Conservation (phyloP, 495 filamentous ascomycete species). For the Annulohypoxylon nitens region DNA sequence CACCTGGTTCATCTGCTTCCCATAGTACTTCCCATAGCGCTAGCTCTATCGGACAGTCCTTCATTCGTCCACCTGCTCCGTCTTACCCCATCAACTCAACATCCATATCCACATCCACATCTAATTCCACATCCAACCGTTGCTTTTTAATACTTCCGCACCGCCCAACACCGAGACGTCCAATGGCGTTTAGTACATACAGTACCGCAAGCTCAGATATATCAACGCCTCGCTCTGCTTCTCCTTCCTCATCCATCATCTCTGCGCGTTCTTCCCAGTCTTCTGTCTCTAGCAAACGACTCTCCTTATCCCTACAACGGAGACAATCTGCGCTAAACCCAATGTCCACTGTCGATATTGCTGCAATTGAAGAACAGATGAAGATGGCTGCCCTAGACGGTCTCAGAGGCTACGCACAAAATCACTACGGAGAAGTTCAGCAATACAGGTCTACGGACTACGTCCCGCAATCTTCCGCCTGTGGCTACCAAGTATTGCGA, state of each 20-base stretch:
- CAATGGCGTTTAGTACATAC: slow-evolving; percentile 65
- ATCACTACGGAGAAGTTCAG: slow-evolving; percentile 64
- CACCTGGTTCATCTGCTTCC: slow-evolving; percentile 25
- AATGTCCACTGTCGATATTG: slow-evolving; percentile 65
- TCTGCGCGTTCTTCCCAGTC: slow-evolving; percentile 65
- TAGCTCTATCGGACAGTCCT: slow-evolving; percentile 45
- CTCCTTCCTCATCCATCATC: slow-evolving; percentile 61
- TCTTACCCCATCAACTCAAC: slow-evolving; percentile 47
- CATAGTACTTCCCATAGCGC: slow-evolving; percentile 22
- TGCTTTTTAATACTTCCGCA: slow-evolving; percentile 45
- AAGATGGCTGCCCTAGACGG: slow-evolving; percentile 66
- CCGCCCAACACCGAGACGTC: slow-evolving; percentile 44
- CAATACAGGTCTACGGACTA: slow-evolving; percentile 66
- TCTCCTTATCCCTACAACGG: slow-evolving; percentile 64
- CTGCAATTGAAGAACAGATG: slow-evolving; percentile 67
- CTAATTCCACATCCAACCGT: slow-evolving; percentile 44
- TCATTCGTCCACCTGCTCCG: slow-evolving; percentile 38
- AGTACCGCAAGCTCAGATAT: slow-evolving; percentile 63
- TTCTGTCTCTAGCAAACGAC: slow-evolving; percentile 65
- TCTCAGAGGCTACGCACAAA: slow-evolving; percentile 65
- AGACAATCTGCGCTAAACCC: slow-evolving; percentile 66
- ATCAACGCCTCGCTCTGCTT: slow-evolving; percentile 66
- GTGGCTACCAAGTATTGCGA: slow-evolving; percentile 67
- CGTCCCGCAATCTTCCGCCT: slow-evolving; percentile 59
- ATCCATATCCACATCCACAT: slow-evolving; percentile 4